Evolutionary conservation across 108 stramenopile species (phyloP).

Genomic region (Nitzschia palea): DNA sequence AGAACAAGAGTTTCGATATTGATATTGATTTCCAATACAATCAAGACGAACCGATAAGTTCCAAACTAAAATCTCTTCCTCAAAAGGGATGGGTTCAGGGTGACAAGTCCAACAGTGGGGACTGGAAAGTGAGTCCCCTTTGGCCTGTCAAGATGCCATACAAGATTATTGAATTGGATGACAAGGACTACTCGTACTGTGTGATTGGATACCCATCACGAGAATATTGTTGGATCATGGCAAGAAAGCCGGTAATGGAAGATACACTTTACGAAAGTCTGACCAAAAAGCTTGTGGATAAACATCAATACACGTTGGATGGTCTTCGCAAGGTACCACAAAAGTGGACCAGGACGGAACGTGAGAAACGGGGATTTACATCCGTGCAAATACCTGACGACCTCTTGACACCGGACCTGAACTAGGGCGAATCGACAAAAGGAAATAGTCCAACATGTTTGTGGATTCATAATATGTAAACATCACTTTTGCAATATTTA

Average conservation of each 20-base stretch:
- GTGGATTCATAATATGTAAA: too few species aligned
- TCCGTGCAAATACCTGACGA: constrained; percentile 44
- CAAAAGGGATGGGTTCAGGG: constrained; percentile 62
- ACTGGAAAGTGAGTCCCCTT: constrained; percentile 57
- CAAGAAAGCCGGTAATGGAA: constrained; percentile 48
- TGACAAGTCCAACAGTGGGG: constrained; percentile 28
- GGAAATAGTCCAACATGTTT: too few species aligned
- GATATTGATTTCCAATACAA: constrained; percentile 64
- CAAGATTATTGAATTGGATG: constrained; percentile 54
- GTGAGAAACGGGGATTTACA: constrained; percentile 43
- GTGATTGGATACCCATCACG: constrained; percentile 58
- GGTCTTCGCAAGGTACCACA: constrained; percentile 62
- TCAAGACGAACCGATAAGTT: constrained; percentile 45
- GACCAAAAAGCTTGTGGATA: constrained; percentile 33
- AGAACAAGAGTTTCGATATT: constrained; percentile 40
- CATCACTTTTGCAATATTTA: too few species aligned
- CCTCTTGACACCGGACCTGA: constrained; percentile 19
- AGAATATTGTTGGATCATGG: constrained; percentile 65
- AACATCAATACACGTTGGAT: constrained; percentile 54
- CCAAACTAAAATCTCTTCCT: constrained; percentile 39
- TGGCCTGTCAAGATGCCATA: constrained; percentile 67
- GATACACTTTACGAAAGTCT: constrained; percentile 35
- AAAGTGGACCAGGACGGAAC: constrained; percentile 51
- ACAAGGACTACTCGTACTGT: constrained; percentile 38
- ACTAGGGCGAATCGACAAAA: background rate